Base-by-base conservation (phyloP, 2,329 filamentous ascomycete genomes). In the Neofusicoccum cordaticola region DNA sequence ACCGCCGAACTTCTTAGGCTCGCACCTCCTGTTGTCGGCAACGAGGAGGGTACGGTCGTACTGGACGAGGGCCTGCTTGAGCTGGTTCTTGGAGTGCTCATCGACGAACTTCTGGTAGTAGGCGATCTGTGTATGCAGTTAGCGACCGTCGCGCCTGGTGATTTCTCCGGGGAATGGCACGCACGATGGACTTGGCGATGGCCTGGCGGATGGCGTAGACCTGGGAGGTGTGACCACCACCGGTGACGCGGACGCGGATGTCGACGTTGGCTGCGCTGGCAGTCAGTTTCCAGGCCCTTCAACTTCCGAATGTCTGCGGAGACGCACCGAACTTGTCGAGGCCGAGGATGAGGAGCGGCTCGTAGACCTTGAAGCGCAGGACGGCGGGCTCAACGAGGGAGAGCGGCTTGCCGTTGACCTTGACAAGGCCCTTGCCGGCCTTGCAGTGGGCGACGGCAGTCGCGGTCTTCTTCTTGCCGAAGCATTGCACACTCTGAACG, bases 21-120 rank as follows among this genome's bases (percentile, higher is more conserved):
- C 95, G 84, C 92, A 95, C 77, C 95, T 92, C 83, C 95, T 91
- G 90, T 97, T 97, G 85, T 99, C 95, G 83, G 95, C 95, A 77
- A 99, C 95, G 79, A 99, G 91, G 73, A 99, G 90, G 80, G 93
- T 96, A 79, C 93, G 89, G 87, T 97, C 93, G 87, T 94, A 99
- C 82, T 93, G 88, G 78, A 94, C 91, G 75, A 99, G 89, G 74
- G 92, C 91, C 85, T 94, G 90, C 92, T 98, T 99, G 79, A 99
- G 88, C 84, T 93, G 87, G 89, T 98, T 97, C 91, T 99, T 99
- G 86, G 91, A 92, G 91, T 98, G 93, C 91, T 99, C 95, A 81
- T 99, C 95, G 84, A 98, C 92, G 86, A 90, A 99, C 88, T 99
- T 97, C 86, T 97, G 94, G 91, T 97, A 98, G 90, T 97, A 97